Conservation (phyloP, 306 rosid species). For the Hippophae tibetana region DNA sequence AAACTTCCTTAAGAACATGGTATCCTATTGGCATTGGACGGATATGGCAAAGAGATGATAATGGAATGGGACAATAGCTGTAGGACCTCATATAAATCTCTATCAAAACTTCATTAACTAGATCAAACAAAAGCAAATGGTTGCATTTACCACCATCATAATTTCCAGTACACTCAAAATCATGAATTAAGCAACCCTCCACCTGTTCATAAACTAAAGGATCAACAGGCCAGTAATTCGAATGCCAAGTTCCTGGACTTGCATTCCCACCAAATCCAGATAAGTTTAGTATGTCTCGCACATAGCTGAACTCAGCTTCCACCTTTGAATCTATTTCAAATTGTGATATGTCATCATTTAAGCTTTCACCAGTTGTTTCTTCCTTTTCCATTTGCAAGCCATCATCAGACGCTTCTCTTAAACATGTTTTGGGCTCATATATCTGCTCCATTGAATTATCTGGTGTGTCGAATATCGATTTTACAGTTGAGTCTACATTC, state of each 20-base stretch:
- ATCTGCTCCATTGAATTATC: constrained; percentile 14
- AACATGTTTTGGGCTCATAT: constrained; percentile 14
- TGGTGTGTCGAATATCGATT: constrained; percentile 9
- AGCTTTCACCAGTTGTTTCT: not conserved
- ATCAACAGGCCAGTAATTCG: constrained; percentile 45
- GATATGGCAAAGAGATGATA: constrained; percentile 36
- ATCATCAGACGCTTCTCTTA: constrained; percentile 9
- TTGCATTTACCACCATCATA: constrained; percentile 29
- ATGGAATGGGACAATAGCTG: constrained; percentile 40
- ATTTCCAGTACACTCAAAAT: constrained; percentile 43
- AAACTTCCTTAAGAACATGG: constrained; percentile 42
- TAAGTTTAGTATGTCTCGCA: constrained; percentile 54
- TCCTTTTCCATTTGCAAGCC: constrained; percentile 11
- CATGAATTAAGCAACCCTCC: constrained; percentile 39
- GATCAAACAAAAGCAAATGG: constrained; percentile 62
- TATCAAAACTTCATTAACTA: constrained; percentile 58
- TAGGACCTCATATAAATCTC: constrained; percentile 59
- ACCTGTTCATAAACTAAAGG: constrained; percentile 41
- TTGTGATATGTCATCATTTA: constrained; percentile 17
- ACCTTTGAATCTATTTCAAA: constrained; percentile 27
- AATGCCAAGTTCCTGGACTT: constrained; percentile 43
- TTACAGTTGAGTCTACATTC: constrained; percentile 21
- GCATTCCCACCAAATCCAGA: constrained; percentile 40
- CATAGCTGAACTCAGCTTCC: constrained; percentile 51
- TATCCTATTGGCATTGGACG: constrained; percentile 41